These are phyloP conservation scores for Chalaropsis ovoidea DNA, from an alignment of 2,329 filamentous ascomycete species.

Conservation along the genomic window DNA sequence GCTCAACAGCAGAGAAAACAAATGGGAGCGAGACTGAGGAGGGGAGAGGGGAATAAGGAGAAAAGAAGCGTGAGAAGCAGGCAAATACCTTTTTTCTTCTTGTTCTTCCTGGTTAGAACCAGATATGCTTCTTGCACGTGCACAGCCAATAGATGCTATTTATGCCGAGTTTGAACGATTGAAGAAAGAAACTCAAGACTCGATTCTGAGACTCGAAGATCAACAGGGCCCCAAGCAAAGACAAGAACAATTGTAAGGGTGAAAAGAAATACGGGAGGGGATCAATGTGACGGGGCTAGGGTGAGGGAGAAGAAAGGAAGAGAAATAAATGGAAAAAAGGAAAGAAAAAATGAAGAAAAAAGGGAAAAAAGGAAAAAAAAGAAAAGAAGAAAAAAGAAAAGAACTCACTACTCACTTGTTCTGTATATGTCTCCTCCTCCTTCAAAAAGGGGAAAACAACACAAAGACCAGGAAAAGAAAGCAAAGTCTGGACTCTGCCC, in stretches of 20 bases:
- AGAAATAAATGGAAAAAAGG: not conserved
- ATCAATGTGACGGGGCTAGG: not conserved
- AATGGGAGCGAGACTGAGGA: not conserved
- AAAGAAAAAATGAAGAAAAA: not conserved
- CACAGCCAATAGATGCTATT: too few relatives aligned
- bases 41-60: not conserved
- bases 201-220: not conserved
- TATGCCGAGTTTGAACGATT: too few relatives aligned
- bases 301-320: not conserved
- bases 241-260: not conserved
- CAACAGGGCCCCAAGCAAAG: not conserved
- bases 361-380: not conserved
- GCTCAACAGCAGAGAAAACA: not conserved
- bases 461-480: too few relatives aligned
- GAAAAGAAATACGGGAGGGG: not conserved
- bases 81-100: not conserved
- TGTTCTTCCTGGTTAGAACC: too few relatives aligned
- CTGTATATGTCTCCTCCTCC: too few relatives aligned
- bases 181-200: not conserved
- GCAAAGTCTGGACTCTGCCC: not conserved
- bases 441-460: not conserved
- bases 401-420: too few relatives aligned
- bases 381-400: not conserved
- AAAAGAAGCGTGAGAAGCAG: not conserved
- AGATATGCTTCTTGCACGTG: too few relatives aligned